A percentile compares a stretch with the other conserved stretches of the same genome.
phyloP scores from a whole-genome alignment of 768 basidiomycete genomes.

The Suillus fuscotomentosus region DNA sequence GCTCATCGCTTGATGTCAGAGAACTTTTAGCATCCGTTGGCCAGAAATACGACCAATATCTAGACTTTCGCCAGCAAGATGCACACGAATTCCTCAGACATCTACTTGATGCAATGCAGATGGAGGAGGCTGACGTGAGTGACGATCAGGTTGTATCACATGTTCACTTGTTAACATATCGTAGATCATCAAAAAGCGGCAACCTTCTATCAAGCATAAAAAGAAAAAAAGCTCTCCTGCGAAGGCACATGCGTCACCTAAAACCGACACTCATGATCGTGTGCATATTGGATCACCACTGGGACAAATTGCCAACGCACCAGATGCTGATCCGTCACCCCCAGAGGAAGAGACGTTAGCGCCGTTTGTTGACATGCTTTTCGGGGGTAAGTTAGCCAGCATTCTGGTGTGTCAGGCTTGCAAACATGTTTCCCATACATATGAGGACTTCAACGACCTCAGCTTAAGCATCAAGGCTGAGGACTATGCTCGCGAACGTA shows the following conservation, averaged over 20 bases:
- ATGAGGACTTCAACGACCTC: conserved; percentile 94
- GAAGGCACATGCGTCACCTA: neutral
- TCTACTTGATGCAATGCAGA: conserved; percentile 86
- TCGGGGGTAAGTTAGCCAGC: conserved; percentile 85
- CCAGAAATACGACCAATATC: conserved; percentile 89
- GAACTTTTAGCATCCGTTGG: conserved; percentile 67
- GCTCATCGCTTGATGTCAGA: conserved; percentile 32
- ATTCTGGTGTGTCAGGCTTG: conserved; percentile 94
- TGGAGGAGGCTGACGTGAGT: conserved; percentile 90
- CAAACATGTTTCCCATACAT: conserved; percentile 89
- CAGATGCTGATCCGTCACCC: conserved; percentile 9
- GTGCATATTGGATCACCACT: neutral
- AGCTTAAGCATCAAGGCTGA: conserved; percentile 86
- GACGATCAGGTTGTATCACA: neutral
- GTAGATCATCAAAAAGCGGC: conserved; percentile 80
- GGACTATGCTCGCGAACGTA: conserved; percentile 69
- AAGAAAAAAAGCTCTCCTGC: conserved; percentile 9
- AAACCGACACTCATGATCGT: conserved; percentile 1
- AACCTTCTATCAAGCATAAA: conserved; percentile 45
- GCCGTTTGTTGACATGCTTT: conserved; percentile 87
- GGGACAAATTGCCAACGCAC: neutral
- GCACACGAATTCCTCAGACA: conserved; percentile 93
- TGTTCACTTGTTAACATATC: conserved; percentile 4
- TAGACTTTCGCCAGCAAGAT: conserved; percentile 94
- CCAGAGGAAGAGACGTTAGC: conserved; percentile 49